A percentile compares a stretch with the other conserved stretches of the same genome.
phyloP scores from a whole-genome alignment of 208 protist genomes.

The Leishmania aethiopica region DNA sequence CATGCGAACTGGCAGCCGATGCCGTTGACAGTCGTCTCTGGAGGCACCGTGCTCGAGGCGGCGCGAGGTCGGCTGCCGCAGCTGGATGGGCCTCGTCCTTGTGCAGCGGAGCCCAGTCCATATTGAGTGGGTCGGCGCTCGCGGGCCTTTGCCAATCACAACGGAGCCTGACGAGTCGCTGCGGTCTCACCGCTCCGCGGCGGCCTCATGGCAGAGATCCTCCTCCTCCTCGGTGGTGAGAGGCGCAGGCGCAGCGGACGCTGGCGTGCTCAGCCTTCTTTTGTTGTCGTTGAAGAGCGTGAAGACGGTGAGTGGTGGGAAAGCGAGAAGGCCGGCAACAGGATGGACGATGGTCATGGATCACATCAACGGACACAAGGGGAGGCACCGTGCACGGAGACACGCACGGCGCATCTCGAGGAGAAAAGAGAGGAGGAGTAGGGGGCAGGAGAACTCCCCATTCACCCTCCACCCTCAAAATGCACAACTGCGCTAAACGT shows the following conservation, averaged over 20 bases:
- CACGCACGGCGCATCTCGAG: no score
- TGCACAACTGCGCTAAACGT: no score
- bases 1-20: slow-evolving; percentile 44
- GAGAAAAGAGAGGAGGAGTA: no score
- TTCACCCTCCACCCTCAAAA: no score
- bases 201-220: neutral
- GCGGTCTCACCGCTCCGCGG: neutral
- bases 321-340: neutral
- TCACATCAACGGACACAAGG: no score
- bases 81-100: slow-evolving; percentile 12
- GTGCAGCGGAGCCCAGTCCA: neutral
- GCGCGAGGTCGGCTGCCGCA: neutral
- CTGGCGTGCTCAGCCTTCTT: no score
- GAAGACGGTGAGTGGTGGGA: neutral
- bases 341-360: neutral
- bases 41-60: slow-evolving; percentile 10
- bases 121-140: neutral
- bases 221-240: neutral
- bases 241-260: neutral
- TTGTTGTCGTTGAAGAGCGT: neutral
- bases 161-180: neutral
- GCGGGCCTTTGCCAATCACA: neutral
- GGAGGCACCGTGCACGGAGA: no score
- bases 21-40: neutral
- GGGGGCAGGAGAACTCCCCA: no score